Conservation (phyloP, 83 land plant genomes). For the Picea mariana region DNA sequence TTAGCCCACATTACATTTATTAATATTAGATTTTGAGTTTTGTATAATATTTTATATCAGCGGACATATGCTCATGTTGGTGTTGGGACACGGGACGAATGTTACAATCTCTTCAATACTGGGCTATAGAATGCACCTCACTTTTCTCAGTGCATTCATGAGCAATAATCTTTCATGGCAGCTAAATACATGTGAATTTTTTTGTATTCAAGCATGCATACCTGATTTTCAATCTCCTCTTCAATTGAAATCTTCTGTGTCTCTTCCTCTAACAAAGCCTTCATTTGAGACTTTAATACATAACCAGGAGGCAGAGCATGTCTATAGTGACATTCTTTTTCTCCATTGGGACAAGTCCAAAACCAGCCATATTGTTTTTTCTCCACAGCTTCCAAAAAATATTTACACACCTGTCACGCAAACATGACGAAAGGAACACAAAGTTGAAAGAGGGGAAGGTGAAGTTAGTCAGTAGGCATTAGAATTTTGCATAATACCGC, state of each 20-base stretch:
- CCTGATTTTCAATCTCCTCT: constrained; percentile 98
- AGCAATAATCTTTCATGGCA: too few relatives aligned
- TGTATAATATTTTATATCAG: too few relatives aligned
- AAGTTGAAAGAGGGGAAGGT: background rate
- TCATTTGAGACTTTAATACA: constrained; percentile 98
- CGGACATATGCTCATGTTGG: too few relatives aligned
- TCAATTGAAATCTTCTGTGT: constrained; percentile 80
- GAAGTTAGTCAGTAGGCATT: background rate
- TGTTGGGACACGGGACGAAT: too few relatives aligned
- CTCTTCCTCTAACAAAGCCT: constrained; percentile 95
- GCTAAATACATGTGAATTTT: too few relatives aligned
- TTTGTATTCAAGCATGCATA: constrained; percentile 13
- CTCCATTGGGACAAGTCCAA: constrained; percentile 99
- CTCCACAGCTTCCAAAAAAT: constrained; percentile 97
- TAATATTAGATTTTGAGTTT: too few relatives aligned
- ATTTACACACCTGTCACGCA: constrained; percentile 83
- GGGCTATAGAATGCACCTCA: too few relatives aligned
- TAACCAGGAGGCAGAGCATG: constrained; percentile 99
- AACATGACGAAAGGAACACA: constrained; percentile 3
- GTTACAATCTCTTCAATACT: too few relatives aligned
- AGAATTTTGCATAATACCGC: background rate
- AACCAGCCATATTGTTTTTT: constrained; percentile 99
- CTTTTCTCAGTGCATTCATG: too few relatives aligned
- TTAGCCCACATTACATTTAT: too few relatives aligned
- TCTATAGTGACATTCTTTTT: constrained; percentile 95